Evolutionary conservation across 2,329 filamentous ascomycete species (phyloP).

Genomic region (Dothideomycetes sp.): DNA sequence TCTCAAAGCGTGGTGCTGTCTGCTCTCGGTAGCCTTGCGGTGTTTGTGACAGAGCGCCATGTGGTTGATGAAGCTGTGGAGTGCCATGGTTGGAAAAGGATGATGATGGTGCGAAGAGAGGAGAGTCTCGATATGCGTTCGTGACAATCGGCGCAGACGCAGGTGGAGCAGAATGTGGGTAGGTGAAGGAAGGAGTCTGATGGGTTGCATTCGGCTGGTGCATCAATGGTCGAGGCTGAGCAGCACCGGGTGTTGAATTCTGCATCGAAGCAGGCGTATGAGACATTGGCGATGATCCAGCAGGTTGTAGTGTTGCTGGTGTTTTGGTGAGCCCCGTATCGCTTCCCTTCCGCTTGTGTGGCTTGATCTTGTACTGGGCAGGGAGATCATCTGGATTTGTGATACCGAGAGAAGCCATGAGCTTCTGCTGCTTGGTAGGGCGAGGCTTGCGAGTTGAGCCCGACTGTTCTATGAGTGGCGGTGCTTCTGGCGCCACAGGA

Average conservation of each 20-base stretch:
- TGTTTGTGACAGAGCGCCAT: conserved; percentile 17
- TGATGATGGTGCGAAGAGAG: conserved; percentile 16
- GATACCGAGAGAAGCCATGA: conserved; percentile 79
- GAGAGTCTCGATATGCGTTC: conserved; percentile 16
- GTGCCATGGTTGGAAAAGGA: conserved; percentile 9
- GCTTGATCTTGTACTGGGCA: conserved; percentile 68
- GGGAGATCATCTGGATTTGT: conserved; percentile 86
- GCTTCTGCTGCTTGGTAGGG: conserved; percentile 92
- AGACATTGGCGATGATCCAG: conserved; percentile 15
- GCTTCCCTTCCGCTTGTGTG: conserved; percentile 56
- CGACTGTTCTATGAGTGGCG: conserved; percentile 76
- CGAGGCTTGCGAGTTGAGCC: conserved; percentile 89
- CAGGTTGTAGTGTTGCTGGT: conserved; percentile 18
- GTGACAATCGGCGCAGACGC: conserved; percentile 6
- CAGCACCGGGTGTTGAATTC: conserved; percentile 6
- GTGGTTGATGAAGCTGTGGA: conserved; percentile 11
- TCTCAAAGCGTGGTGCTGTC: conserved; percentile 11
- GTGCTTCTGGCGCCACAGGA: conserved; percentile 75
- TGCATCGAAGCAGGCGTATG: conserved; percentile 12
- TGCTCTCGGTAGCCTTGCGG: conserved; percentile 10
- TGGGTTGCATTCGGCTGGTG: conserved; percentile 12
- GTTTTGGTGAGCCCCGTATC: conserved; percentile 14
- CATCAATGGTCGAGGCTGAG: conserved; percentile 10
- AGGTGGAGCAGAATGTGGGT: conserved; percentile 10
- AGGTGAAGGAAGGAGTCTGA: conserved; percentile 15